Conservation (phyloP, 371 early-diverging fungal species). For the Vairimorpha ceranae region DNA sequence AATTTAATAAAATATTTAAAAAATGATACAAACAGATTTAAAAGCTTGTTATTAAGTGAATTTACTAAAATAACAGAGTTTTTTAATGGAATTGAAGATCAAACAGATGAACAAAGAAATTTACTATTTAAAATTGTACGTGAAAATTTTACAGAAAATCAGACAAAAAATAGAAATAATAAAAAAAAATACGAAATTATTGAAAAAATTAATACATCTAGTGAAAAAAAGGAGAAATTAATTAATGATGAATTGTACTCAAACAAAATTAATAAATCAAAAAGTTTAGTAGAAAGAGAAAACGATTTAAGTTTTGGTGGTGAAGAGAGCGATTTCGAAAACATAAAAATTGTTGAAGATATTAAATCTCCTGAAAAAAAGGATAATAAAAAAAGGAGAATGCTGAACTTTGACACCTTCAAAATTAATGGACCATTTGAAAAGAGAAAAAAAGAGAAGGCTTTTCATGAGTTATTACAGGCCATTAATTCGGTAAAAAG, state of each 20-base stretch:
- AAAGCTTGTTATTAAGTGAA: slow-evolving; percentile 29
- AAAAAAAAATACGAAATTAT: neutral
- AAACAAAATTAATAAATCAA: neutral
- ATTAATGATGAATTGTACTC: neutral
- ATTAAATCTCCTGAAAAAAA: neutral
- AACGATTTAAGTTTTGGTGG: neutral
- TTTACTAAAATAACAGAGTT: slow-evolving; percentile 54
- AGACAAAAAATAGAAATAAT: neutral
- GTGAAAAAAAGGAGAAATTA: neutral
- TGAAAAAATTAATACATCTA: neutral
- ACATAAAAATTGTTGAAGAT: neutral
- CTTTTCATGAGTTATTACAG: slow-evolving; percentile 56
- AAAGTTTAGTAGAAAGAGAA: neutral
- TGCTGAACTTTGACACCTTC: neutral
- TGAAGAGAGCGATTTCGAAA: slow-evolving; percentile 2
- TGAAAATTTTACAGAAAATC: neutral
- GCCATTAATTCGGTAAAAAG: slow-evolving; percentile 51
- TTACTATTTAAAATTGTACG: slow-evolving; percentile 19
- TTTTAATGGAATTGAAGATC: slow-evolving; percentile 45
- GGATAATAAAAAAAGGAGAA: neutral
- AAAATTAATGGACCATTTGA: slow-evolving; percentile 22
- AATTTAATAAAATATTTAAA: slow-evolving; percentile 27
- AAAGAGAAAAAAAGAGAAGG: slow-evolving; percentile 48
- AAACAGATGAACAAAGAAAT: slow-evolving; percentile 53
- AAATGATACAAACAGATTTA: slow-evolving; percentile 31